Base-by-base conservation (phyloP, 176 grass and related monocot genomes). In the Oryza brachyantha region DNA sequence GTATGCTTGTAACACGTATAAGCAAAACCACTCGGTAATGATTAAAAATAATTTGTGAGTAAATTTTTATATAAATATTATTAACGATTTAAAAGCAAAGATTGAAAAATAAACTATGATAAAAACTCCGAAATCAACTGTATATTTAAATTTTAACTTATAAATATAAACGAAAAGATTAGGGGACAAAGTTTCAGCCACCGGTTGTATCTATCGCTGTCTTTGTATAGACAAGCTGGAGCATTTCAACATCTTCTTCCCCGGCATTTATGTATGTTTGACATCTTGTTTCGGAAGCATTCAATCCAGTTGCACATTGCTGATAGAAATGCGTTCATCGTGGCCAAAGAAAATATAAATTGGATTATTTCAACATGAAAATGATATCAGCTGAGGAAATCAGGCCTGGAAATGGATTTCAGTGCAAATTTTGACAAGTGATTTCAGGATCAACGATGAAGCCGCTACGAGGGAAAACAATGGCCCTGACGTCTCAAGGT, bases 201-300 rank as follows among this genome's bases (percentile, higher is more conserved):
- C 29, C 27, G 8, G 66, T 1, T 34, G 29, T 39, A 43, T 62
- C 41, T 38, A 58, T 69, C 54, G 1, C 13, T 72, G 22, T 79
- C 75, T 41, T 41, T 57, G 42, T n/a, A 48, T 25, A 27, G 50
- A 29, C 17, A 60, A 42, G 14, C 0, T 17, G 34, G 4, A 66
- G 5, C 9, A 45, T 71, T 64, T 21, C 61, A 77, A 43, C n/a
- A n/a, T n/a, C n/a, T n/a, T n/a, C 66, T 45, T 57, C 21, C n/a
- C 9, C 34, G 22, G n/a, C 34, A 64, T 88, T 76, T 36, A 76
- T 75, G 4, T 14, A 69, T 42, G 52, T 75, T 24, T 75, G 54
- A 84, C 55, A 6, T 76, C 28, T 76, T 43, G 32, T 57, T 87
- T 61, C 4, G 29, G 21, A 31, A 22, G 71, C 58, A 17, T 40